phyloP scores from a whole-genome alignment of 306 rosid species.

The Corylus heterophylla region DNA sequence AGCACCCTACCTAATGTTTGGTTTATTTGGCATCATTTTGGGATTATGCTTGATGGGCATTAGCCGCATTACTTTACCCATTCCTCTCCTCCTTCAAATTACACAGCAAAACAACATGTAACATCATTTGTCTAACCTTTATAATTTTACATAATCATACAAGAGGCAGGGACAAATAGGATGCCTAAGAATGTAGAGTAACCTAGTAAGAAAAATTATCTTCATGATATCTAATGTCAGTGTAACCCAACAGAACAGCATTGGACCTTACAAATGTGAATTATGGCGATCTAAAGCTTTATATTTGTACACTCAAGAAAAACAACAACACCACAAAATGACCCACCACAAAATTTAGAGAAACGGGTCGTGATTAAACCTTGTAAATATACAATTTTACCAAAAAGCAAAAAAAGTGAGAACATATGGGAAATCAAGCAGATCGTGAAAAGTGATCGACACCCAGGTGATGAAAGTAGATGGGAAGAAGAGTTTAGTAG shows the following conservation, averaged over 20 bases:
- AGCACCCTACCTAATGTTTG: too few relatives aligned
- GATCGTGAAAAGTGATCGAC: conserved; percentile 1
- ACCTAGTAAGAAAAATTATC: background rate
- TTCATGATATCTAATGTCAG: background rate
- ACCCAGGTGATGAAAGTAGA: background rate
- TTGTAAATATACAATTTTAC: background rate
- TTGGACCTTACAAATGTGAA: background rate
- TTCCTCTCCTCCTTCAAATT: background rate
- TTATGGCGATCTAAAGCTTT: background rate
- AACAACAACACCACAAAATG: background rate
- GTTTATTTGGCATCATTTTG: background rate
- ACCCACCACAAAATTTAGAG: background rate
- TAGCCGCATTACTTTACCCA: background rate
- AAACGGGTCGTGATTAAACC: conserved; percentile 7
- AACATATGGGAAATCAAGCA: background rate
- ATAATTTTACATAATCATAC: background rate
- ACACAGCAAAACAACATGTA: background rate
- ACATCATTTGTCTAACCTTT: background rate
- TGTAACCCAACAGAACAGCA: background rate
- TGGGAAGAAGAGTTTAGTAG: background rate
- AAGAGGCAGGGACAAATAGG: background rate
- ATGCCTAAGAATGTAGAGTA: background rate
- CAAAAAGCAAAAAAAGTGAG: background rate
- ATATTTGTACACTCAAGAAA: background rate
- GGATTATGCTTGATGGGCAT: background rate